These are phyloP conservation scores for Metschnikowia arizonensis DNA, from an alignment of 805 yeast genomes.

Conservation along the genomic window DNA sequence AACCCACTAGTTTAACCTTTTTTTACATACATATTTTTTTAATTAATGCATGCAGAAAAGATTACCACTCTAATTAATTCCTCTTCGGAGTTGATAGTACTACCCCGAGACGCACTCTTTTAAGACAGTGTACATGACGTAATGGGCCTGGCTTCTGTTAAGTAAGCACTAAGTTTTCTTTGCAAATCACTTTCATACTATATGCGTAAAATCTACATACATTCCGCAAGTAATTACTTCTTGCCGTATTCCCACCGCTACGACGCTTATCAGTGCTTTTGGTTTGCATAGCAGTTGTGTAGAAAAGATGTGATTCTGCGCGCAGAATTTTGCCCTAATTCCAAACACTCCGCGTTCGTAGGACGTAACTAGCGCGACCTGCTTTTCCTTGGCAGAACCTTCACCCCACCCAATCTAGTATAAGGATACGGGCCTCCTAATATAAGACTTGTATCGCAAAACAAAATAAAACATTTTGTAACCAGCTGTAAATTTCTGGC, in stretches of 20 bases:
- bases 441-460: not conserved
- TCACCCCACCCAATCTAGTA: not conserved
- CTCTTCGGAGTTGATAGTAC: not conserved
- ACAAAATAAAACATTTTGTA: not conserved
- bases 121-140: slow-evolving; percentile 1
- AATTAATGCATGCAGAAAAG: not conserved
- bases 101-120: slow-evolving; percentile 3
- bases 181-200: too few species aligned
- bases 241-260: not conserved
- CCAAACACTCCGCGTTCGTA: not conserved
- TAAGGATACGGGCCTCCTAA: not conserved
- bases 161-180: not conserved
- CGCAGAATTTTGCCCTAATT: not conserved
- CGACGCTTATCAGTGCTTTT: not conserved
- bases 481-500: not conserved
- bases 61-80: not conserved
- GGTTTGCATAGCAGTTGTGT: not conserved
- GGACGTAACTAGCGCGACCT: not conserved
- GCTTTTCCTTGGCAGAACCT: not conserved
- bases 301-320: not conserved
- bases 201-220: too few species aligned
- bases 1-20: not conserved
- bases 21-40: too few species aligned
- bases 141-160: not conserved
- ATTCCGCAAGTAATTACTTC: too few species aligned